These are phyloP conservation scores for Curvularia verruculosa DNA, from an alignment of 2,329 filamentous ascomycete genomes.

Conservation along the genomic window DNA sequence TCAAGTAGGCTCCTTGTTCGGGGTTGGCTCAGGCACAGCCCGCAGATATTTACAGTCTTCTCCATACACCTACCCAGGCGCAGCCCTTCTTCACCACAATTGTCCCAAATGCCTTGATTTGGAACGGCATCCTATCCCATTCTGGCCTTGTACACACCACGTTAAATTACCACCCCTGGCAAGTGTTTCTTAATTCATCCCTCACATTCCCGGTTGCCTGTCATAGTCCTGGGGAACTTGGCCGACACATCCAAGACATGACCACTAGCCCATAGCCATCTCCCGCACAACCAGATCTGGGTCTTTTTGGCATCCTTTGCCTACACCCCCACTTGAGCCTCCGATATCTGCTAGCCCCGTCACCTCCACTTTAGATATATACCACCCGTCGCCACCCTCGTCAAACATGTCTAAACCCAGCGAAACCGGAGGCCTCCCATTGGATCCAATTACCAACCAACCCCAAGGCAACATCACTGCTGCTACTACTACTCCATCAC, in stretches of 20 bases:
- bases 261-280: constrained; percentile 40
- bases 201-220: constrained; percentile 38
- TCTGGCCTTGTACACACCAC: constrained; percentile 34
- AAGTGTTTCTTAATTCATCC: constrained; percentile 39
- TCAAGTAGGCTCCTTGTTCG: constrained; percentile 28
- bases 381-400: constrained; percentile 34
- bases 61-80: constrained; percentile 38
- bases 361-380: constrained; percentile 39
- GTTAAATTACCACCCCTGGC: constrained; percentile 33
- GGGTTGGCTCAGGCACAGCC: constrained; percentile 48
- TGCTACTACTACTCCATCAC: not conserved
- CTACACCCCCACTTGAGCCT: constrained; percentile 41
- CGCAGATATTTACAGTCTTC: constrained; percentile 47
- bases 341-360: constrained; percentile 39
- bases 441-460: constrained; percentile 30
- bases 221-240: constrained; percentile 34
- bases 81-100: constrained; percentile 39
- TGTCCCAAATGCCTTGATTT: constrained; percentile 43
- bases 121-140: constrained; percentile 40
- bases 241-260: constrained; percentile 38
- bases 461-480: constrained; percentile 25
- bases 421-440: constrained; percentile 43
- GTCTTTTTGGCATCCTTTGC: constrained; percentile 34
- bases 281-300: constrained; percentile 43
- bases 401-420: constrained; percentile 43